Conservation (phyloP, 2,329 filamentous ascomycete genomes). For the Ustulina deusta region DNA sequence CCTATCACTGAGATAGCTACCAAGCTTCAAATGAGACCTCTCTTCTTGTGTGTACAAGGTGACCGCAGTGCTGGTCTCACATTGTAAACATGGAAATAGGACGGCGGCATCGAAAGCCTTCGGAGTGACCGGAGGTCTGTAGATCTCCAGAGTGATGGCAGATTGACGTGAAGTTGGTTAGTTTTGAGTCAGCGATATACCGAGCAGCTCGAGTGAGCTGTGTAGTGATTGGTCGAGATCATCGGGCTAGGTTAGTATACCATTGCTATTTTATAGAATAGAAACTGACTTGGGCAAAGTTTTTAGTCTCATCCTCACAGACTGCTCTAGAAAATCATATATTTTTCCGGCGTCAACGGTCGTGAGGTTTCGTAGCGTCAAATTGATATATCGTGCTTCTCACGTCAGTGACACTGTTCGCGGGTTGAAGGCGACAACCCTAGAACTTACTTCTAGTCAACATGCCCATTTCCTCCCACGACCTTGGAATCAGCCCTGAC, state of each 20-base stretch:
- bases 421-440: not conserved
- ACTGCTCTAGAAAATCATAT: not conserved
- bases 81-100: too few species aligned
- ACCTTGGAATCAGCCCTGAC: slow-evolving; percentile 21
- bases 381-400: slow-evolving; percentile 36
- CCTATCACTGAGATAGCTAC: too few species aligned
- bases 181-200: not conserved
- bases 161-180: not conserved
- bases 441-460: slow-evolving; percentile 47
- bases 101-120: too few species aligned
- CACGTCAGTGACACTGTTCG: slow-evolving; percentile 27
- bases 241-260: not conserved
- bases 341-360: slow-evolving; percentile 12
- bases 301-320: not conserved
- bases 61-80: too few species aligned
- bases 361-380: slow-evolving; percentile 15
- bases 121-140: too few species aligned
- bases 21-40: too few species aligned
- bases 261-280: not conserved
- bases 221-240: not conserved
- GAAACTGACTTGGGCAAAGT: not conserved
- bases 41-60: too few species aligned
- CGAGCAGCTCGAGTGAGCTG: not conserved
- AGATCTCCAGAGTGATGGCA: too few species aligned
- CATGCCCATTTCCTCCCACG: slow-evolving; percentile 52